Conservation (phyloP, 768 basidiomycete genomes). For the Crepidotus variabilis region DNA sequence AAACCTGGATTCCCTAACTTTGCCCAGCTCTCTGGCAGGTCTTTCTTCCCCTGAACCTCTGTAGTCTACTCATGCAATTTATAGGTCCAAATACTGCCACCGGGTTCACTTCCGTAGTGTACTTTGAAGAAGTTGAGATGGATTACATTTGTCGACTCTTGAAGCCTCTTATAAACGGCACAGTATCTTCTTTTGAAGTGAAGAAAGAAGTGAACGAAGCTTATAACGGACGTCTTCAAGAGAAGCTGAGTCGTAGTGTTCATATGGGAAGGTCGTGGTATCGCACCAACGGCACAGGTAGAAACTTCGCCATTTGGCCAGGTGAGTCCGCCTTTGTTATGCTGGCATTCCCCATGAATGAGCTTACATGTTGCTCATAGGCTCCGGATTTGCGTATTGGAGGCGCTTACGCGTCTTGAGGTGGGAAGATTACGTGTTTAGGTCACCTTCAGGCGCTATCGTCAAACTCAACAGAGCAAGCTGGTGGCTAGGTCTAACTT, state of each 20-base stretch:
- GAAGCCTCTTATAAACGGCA: constrained; percentile 32
- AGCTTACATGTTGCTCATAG: too few relatives aligned
- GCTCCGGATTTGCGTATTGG: too few relatives aligned
- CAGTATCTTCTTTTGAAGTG: constrained; percentile 32
- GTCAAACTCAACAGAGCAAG: too few relatives aligned
- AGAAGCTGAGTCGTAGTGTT: constrained; percentile 27
- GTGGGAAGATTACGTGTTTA: too few relatives aligned
- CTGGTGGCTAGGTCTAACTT: too few relatives aligned
- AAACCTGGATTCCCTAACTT: constrained; percentile 46
- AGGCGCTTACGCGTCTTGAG: too few relatives aligned
- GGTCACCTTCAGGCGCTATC: too few relatives aligned
- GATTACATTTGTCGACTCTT: constrained; percentile 38
- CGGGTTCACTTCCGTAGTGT: constrained; percentile 41
- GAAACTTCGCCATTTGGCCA: constrained; percentile 35
- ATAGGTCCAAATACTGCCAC: constrained; percentile 41
- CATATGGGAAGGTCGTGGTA: constrained; percentile 41
- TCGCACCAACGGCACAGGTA: constrained; percentile 31
- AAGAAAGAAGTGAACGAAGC: constrained; percentile 28
- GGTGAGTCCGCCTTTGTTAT: constrained; percentile 18
- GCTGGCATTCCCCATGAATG: too few relatives aligned
- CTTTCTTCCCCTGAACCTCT: neutral
- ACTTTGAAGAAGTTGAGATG: constrained; percentile 42
- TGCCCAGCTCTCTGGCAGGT: constrained; percentile 34
- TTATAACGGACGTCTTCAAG: constrained; percentile 38
- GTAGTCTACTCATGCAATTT: neutral